These are phyloP conservation scores for Gardenia jasminoides DNA, from an alignment of 257 asterid species.

Conservation along the genomic window DNA sequence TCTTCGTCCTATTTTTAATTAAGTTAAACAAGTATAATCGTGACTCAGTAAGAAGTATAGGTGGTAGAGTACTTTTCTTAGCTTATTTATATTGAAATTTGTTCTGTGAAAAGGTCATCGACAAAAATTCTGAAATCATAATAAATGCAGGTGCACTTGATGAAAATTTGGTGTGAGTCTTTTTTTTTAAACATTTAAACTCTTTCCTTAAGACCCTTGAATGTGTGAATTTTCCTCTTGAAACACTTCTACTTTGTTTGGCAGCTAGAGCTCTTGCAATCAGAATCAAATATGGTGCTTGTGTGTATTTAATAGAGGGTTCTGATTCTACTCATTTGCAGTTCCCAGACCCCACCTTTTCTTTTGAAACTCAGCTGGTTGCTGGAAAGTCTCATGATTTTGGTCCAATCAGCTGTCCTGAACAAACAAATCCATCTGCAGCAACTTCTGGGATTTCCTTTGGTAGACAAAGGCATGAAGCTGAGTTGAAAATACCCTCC, in stretches of 20 bases:
- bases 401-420: slow-evolving; percentile 82
- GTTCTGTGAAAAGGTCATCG: neutral
- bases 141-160: neutral
- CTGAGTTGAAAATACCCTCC: slow-evolving; percentile 87
- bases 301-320: neutral
- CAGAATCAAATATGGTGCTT: neutral
- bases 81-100: neutral
- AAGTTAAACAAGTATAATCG: neutral
- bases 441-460: slow-evolving; percentile 48
- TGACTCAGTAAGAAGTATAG: neutral
- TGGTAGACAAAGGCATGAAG: slow-evolving; percentile 90
- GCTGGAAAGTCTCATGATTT: slow-evolving; percentile 92
- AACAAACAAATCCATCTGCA: slow-evolving; percentile 67
- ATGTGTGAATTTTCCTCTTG: neutral
- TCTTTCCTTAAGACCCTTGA: neutral
- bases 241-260: neutral
- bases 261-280: neutral
- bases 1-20: neutral
- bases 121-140: too few relatives aligned
- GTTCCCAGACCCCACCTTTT: slow-evolving; percentile 95
- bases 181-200: neutral
- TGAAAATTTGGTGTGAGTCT: neutral
- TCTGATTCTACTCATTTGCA: slow-evolving; percentile 30
- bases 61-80: neutral
- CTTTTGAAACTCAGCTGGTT: slow-evolving; percentile 94